These are phyloP conservation scores for Dipteronia sinensis DNA, from an alignment of 345 rosid genomes.

Conservation along the genomic window DNA sequence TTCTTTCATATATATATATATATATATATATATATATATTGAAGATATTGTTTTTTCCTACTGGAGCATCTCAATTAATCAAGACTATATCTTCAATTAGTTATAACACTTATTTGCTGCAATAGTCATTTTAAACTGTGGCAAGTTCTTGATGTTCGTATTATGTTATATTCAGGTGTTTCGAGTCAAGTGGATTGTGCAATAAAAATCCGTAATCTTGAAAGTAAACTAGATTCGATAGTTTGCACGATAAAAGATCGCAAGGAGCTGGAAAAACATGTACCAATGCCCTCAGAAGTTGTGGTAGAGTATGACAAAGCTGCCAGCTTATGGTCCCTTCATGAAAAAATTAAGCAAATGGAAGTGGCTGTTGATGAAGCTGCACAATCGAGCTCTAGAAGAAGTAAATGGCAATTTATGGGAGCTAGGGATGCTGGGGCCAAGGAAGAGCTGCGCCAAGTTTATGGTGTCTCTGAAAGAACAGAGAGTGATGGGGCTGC, in stretches of 20 bases:
- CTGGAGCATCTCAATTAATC: neutral
- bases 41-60: neutral
- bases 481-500: conserved; percentile 99
- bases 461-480: conserved; percentile 97
- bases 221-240: conserved; percentile 87
- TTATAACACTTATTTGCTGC: neutral
- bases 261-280: conserved; percentile 94
- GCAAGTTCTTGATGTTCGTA: neutral
- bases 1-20: neutral
- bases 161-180: conserved; percentile 59
- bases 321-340: conserved; percentile 92
- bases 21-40: too few relatives aligned
- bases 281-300: conserved; percentile 92
- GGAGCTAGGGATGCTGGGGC: conserved; percentile 99
- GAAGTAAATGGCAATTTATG: conserved; percentile 99
- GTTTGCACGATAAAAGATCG: conserved; percentile 95
- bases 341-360: conserved; percentile 91
- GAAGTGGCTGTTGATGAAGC: conserved; percentile 89
- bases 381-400: conserved; percentile 81
- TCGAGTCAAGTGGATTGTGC: conserved; percentile 98
- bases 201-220: conserved; percentile 94
- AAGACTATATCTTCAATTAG: neutral
- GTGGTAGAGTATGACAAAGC: conserved; percentile 97
- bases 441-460: conserved; percentile 90
- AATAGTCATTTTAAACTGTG: neutral